Percentiles rank a stretch among this genome's conserved stretches.
Evolutionary conservation across 2,329 filamentous ascomycete species (phyloP).

Genomic region (Zalaria obscura): DNA sequence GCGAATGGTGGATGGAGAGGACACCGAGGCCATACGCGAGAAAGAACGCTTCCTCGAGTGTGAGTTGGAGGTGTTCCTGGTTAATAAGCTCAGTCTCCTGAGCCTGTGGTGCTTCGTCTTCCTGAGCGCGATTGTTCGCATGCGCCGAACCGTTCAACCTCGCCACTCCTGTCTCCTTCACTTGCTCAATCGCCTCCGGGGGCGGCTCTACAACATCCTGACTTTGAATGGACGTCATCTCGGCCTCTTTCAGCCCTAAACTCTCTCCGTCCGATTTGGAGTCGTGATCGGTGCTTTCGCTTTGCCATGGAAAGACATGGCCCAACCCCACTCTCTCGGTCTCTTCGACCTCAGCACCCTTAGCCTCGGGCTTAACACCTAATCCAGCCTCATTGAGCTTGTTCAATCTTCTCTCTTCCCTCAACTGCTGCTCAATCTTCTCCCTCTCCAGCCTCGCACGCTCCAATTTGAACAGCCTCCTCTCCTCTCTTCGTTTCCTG

Average conservation of each 20-base stretch:
- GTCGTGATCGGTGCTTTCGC: background rate
- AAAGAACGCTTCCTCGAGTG: conserved; percentile 84
- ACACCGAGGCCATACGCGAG: conserved; percentile 67
- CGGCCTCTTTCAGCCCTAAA: too few species aligned
- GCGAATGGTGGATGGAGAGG: conserved; percentile 44
- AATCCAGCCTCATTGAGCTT: background rate
- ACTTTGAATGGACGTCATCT: too few species aligned
- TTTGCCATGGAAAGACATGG: conserved; percentile 6
- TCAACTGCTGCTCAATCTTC: conserved; percentile 59
- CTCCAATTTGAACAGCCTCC: conserved; percentile 77
- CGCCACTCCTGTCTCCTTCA: too few species aligned
- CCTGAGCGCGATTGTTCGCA: too few species aligned
- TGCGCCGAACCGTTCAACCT: too few species aligned
- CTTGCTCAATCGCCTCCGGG: too few species aligned
- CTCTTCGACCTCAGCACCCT: background rate
- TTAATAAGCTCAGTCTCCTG: conserved; percentile 16
- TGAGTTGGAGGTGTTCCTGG: conserved; percentile 83
- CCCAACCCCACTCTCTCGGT: background rate
- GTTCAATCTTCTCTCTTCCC: conserved; percentile 31
- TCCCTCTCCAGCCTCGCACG: conserved; percentile 78
- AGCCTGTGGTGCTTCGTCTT: too few species aligned
- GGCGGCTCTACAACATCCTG: too few species aligned
- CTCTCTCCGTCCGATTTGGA: background rate
- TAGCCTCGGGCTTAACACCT: background rate
- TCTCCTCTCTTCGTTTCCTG: conserved; percentile 59